Evolutionary conservation across 495 filamentous ascomycete genomes (phyloP), one percentile per base, ranked within the genome.

Genomic region (Talaromyces liani): DNA sequence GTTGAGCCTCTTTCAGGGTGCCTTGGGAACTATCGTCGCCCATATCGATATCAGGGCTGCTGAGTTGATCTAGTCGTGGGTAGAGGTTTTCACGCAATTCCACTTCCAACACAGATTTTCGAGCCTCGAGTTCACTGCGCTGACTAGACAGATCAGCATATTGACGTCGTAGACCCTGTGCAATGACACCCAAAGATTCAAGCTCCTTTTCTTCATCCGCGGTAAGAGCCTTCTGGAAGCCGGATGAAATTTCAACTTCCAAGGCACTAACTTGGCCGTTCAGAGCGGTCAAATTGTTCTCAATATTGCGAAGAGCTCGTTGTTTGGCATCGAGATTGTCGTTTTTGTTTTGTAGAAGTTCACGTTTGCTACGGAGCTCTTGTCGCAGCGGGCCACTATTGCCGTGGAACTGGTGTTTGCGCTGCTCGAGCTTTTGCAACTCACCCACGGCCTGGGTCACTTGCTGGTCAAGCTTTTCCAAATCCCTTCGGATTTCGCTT

Each of bases 211-310:
- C 95, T 76, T 99, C 94, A 25, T 87, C 85, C 9, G 82, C 80
- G 18, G 88, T 90, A 25, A 99, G 81, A 18, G 90, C 85, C 71
- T 97, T 98, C 77, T 95, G 96, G 80, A 97, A 98, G 16, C 92
- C 87, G 4, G 92, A 90, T 1, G 81, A 81, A 58, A 97, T 72
- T 71, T 99, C 94, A 10, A 85, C 81, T 69, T 93, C 84, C 67
- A 92, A 88, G 0, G 88, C 85, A 34, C 71, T 79, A 61, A 93
- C 81, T 65, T 90, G 88, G 56, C 91, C 88, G 56, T 85, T 85
- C 49, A 93, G 75, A 58, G 88, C 84, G 64, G 88, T 90, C 66
- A 96, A 77, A 63, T 88, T 87, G 47, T 82, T 81, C 58, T 94
- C 87, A 8, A 96, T 85, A 58, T 86, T 89, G n/a, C 87, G 88